Evolutionary conservation across 805 yeast genomes (phyloP), one percentile per base, ranked within the genome.

Genomic region (Candida ortonii): DNA sequence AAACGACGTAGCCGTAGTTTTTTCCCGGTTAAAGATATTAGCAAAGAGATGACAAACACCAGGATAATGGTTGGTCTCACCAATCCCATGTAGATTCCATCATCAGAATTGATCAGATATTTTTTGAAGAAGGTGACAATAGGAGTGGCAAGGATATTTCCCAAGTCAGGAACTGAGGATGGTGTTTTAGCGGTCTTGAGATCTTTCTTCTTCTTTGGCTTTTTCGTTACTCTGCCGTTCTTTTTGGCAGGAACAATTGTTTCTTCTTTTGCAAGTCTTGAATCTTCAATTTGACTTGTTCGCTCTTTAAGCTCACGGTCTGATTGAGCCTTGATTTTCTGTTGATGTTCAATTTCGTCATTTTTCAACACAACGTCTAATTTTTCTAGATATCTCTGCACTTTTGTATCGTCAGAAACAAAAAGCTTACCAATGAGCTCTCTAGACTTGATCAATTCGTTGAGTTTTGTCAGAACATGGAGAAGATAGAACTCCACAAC

Each of bases 401-500:
- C 38, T 32, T 41, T 46, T 2, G 20, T 15, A 25, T 44, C 47
- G 30, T 49, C 49, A 14, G 22, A 18, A 1, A 46, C 37, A 28
- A 52, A 54, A 4, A 54, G 15, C 19, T 30, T 36, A 9, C 31
- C 32, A n/a, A 53, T 46, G 6, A 51, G 16, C n/a, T 44, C 35
- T 17, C 36, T 39, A 1, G 59, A 37, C 32, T 41, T 37, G 6
- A 31, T 28, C 10, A 41, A 22, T 13, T 47, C 44, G 15, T 47
- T 41, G 11, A 45, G 16, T 26, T 53, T 46, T 2, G 52, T 39
- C 16, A 56, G 37, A 1, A 55, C 47, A 23, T 50, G 52, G 11
- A 55, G 26, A 2, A 51, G 32, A 38, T 57, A 57, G 20, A 57
- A 49, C 21, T 52, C 52, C 4, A 47, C 28, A 1, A 55, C 44